phyloP scores from a whole-genome alignment of 2,329 filamentous ascomycete species.

The Fusarium graminum region DNA sequence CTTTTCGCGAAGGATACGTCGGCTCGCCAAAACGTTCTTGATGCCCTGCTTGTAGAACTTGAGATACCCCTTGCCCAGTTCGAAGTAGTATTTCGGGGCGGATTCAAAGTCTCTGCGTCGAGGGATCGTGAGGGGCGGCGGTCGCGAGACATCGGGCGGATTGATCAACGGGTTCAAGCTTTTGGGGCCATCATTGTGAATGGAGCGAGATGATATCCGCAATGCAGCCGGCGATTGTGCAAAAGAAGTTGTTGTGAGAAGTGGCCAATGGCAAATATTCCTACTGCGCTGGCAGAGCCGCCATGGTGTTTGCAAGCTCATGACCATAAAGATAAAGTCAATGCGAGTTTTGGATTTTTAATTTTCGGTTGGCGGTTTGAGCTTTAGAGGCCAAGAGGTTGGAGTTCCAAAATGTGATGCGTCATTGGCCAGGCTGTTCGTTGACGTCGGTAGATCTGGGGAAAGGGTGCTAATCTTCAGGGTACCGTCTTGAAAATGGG shows the following conservation, averaged over 20 bases:
- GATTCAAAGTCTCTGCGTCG: slow-evolving; percentile 57
- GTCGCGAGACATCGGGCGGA: slow-evolving; percentile 78
- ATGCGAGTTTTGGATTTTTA: slow-evolving; percentile 15
- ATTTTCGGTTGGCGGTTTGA: slow-evolving; percentile 17
- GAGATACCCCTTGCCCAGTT: slow-evolving; percentile 80
- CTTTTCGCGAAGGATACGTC: slow-evolving; percentile 63
- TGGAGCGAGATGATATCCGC: slow-evolving; percentile 38
- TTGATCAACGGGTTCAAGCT: slow-evolving; percentile 67
- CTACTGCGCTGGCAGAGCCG: slow-evolving; percentile 46
- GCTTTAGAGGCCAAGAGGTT: slow-evolving; percentile 34
- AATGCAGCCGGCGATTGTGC: slow-evolving; percentile 19
- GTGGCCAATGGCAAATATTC: slow-evolving; percentile 38
- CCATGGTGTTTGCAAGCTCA: slow-evolving; percentile 54
- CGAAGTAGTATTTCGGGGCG: slow-evolving; percentile 63
- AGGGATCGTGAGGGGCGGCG: slow-evolving; percentile 76
- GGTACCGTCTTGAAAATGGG: slow-evolving; percentile 12
- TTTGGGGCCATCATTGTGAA: slow-evolving; percentile 47
- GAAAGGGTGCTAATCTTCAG: slow-evolving; percentile 19
- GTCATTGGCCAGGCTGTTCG: slow-evolving; percentile 43
- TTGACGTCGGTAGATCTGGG: slow-evolving; percentile 27
- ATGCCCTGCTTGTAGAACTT: slow-evolving; percentile 90
- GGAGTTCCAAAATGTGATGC: slow-evolving; percentile 38
- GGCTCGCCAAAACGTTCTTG: slow-evolving; percentile 79
- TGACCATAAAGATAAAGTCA: slow-evolving; percentile 38
- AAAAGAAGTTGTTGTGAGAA: slow-evolving; percentile 3